Evolutionary conservation across 2,329 filamentous ascomycete species (phyloP), one percentile per base, ranked within the genome.

Genomic region (Hymenoscyphus fructigenus): DNA sequence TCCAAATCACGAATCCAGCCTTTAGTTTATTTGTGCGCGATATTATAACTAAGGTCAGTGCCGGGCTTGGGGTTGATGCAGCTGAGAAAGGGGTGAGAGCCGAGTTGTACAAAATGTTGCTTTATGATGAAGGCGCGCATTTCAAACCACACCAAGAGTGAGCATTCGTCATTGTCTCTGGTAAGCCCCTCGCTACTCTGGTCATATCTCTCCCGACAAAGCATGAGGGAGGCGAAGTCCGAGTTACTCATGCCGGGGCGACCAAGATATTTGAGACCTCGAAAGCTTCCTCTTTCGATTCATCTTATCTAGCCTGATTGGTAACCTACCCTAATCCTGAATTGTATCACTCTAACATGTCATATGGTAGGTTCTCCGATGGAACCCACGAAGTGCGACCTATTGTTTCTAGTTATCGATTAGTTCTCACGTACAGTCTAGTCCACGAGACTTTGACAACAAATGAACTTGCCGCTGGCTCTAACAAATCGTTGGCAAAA

Each of bases 81-180:
- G 17, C 5, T 6, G n/a, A 17, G 20, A 62, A 65, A 1, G 66
- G 66, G 56, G 68, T 79, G 60, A 66, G 58, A 1, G 78, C 78
- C 1, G 73, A 81, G 60, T 69, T 78, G 0, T 78, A 80, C 70
- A 84, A 83, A 67, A 74, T 84, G 72, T 72, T 83, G 3, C 69
- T 84, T 2, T 84, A 84, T 68, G 81, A 81, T 59, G 76, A 80
- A 60, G 82, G 81, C 0, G 79, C 80, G n/a, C 41, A 44, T n/a
- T 44, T 44, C 20, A n/a, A 7, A 44, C 17, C 41, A 44, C 4
- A 44, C 5, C 17, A 44, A 20, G 41, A n/a, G 41, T 44, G n/a
- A 44, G 2, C 6, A 2, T 44, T 17, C 5, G 15, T 2, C 5
- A 15, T 20, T 44, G 5, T n/a, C 3, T 44, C 41, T 3, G 41